Base-by-base conservation (phyloP, 73 alveolate species). In the Tetrahymena elliotti region DNA sequence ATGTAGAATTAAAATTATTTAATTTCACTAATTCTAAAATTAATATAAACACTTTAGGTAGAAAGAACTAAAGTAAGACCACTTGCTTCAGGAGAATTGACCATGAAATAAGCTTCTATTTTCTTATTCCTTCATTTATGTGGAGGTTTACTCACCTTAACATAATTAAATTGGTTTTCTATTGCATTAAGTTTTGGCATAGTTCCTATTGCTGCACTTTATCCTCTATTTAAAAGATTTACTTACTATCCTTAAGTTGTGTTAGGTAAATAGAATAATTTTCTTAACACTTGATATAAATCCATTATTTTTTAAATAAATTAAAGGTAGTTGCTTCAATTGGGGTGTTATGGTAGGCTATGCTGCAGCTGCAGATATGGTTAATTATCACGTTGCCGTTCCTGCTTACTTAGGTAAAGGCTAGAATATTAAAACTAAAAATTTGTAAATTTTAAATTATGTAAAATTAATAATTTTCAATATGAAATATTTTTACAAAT, bases 61-160 rank as follows among this genome's bases (percentile, higher is more conserved):
- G 97, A 97, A 34, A 93, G 99, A 53, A 98, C 99, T 10, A 95
- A 94, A 93, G 52, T 93, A 3, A 96, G 99, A 47, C 99, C 99
- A 9, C 84, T 98, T 24, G 98, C 99, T 31, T 94, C 98, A 93
- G 99, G 99, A 31, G 99, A 98, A 83, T 41, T 98, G 27, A 36
- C 97, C 2, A 95, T 93, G 83, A 53, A 88, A 33, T 52, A 96
- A 93, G 99, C 96, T 37, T 94, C 93, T 88, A 35, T 88, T 11
- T 84, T 68, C 94, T 88, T 94, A 94, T 94, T 94, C 93, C 88
- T 53, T 40, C 95, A 94, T 52, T 94, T 94, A 53, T 84, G 94
- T 18, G 82, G 93, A 16, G 96, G 96, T 27, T 84, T 94, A 35
- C 38, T 39, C 13, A 94, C 93, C 10, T 92, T 94, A 38, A 94